Base-by-base conservation (phyloP, 768 basidiomycete genomes). In the Auriculariales sp. region DNA sequence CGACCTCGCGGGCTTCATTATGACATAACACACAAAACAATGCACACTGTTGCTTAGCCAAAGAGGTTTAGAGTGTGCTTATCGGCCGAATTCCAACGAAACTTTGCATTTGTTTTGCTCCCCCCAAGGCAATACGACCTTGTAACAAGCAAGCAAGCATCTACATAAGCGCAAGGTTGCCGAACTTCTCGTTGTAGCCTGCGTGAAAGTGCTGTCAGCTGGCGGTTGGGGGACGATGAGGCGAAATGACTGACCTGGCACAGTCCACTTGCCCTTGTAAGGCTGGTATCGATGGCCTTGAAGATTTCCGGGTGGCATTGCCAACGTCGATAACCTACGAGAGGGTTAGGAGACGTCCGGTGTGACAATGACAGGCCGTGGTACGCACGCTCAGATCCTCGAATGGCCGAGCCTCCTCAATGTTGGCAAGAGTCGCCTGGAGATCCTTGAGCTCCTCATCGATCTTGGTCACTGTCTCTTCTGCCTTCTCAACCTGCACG, bases 191-290 rank as follows among this genome's bases (percentile, higher is more conserved):
- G 74, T 87, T 82, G 79, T 88, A 88, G 31, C 85, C 83, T 85
- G 58, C 29, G 47, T 17, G 33, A 27, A 46, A 47, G 12, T 35
- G 31, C 31, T 12, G 50, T 51, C 4, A 24, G 45, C 42, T 51
- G 33, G 32, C 56, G 28, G 14, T 34, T 49, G 34, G 30, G 34
- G n/a, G 7, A 50, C 17, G 12, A 45, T 29, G 44, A 11, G 1
- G 28, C 28, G 27, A 14, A 28, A n/a, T 12, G 25, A 54, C 72
- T 49, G 62, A 83, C 92, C 93, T 60, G 94, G 94, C 52, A 97
- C 93, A 60, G 84, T 90, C 84, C 90, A 95, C 72, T 97, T 95
- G 67, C 93, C 93, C 71, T 97, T 92, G 84, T 81, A 55, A 97
- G 66, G 91, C 95, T 94, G 57, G 74, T 85, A 70, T 97, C 90